These are phyloP conservation scores for Piper betle DNA, from an alignment of 164 flowering plant species.

Conservation along the genomic window DNA sequence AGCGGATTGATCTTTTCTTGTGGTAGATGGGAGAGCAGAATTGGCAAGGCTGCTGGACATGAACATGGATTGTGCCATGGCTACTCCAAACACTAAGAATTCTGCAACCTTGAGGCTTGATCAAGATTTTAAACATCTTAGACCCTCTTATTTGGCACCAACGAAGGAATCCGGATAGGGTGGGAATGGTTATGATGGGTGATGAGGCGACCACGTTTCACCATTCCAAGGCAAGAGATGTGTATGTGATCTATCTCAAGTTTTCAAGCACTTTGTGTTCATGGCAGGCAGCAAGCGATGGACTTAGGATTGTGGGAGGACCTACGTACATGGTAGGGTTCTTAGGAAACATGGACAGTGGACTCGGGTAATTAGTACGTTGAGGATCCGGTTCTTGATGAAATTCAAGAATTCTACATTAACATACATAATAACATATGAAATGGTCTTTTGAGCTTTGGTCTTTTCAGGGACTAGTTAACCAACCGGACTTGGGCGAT, in stretches of 20 bases:
- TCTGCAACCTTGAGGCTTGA: not conserved
- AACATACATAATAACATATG: no score
- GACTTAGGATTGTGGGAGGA: no score
- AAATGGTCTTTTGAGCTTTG: no score
- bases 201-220: not conserved
- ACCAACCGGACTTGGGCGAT: no score
- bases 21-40: slow-evolving; percentile 9
- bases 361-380: no score
- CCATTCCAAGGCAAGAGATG: not conserved
- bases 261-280: not conserved
- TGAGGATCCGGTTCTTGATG: no score
- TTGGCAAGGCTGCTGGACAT: slow-evolving; percentile 17
- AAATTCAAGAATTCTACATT: no score
- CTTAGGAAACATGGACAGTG: no score
- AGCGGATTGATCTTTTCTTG: slow-evolving; percentile 17
- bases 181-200: not conserved
- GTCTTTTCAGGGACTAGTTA: no score
- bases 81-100: not conserved
- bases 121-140: no score
- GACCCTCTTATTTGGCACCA: not conserved
- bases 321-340: no score
- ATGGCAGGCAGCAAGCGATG: not conserved
- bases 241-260: not conserved
- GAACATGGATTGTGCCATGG: slow-evolving; percentile 77
- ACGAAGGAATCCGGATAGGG: not conserved